A percentile compares a stretch with the other conserved stretches of the same genome.
Conservation (phyloP, 257 asterid genomes). For the Petunia secreta region DNA sequence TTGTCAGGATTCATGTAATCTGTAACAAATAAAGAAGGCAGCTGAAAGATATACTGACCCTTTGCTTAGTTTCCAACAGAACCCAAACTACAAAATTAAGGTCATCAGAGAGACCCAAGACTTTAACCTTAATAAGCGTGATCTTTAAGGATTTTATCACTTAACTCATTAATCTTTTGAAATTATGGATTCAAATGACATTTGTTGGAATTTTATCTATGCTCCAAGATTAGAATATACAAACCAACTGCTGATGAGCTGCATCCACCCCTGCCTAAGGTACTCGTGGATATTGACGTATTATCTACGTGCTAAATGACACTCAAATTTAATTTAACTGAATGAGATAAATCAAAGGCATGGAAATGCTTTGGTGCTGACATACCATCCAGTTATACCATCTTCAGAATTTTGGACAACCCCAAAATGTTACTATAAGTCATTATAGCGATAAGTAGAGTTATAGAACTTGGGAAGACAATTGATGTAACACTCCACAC, state of each 20-base stretch:
- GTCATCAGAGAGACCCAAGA: neutral
- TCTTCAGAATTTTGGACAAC: constrained; percentile 46
- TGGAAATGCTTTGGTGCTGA: constrained; percentile 60
- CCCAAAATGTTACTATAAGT: constrained; percentile 31
- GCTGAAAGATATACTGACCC: neutral
- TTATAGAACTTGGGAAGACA: neutral
- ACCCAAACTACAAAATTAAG: neutral
- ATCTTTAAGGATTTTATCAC: constrained; percentile 72
- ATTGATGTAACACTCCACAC: neutral
- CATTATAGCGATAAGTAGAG: neutral
- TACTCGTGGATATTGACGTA: neutral
- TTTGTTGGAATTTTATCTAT: neutral
- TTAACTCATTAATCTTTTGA: neutral
- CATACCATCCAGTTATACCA: constrained; percentile 36
- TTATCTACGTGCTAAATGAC: neutral
- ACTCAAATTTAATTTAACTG: neutral
- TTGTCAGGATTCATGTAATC: constrained; percentile 86
- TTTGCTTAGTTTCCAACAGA: neutral
- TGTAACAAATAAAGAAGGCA: constrained; percentile 33
- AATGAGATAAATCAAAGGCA: neutral
- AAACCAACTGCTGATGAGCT: no score
- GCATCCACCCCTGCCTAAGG: neutral
- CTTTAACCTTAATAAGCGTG: neutral
- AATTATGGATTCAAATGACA: neutral
- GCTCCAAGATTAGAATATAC: no score